Evolutionary conservation across 805 yeast genomes (phyloP), one percentile per base, ranked within the genome.

Genomic region (Barnettozyma wickerhamii): DNA sequence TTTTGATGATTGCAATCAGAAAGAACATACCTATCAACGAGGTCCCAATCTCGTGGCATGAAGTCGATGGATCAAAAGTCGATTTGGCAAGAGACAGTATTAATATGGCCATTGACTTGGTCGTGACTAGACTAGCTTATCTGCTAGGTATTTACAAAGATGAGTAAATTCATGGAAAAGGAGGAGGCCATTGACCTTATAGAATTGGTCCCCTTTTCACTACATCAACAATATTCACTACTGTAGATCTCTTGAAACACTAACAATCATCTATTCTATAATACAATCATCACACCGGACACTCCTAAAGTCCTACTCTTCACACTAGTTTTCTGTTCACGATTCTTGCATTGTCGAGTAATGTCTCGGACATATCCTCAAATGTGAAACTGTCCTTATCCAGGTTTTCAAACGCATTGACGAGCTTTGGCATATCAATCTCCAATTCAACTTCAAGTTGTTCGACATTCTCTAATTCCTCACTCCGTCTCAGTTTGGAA

Each of bases 41-140:
- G 65, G 76, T 90, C 15, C 79, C 96, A 9, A 87, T 93, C 30
- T 84, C 84, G 45, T 93, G 99, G 99, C 96, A 89, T 63, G 99
- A 93, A 63, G 93, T 93, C 33, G 95, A 77, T 52, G 99, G 99
- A 0, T 85, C 95, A 32, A 93, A 93, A 63, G 84, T 93, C 63
- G 96, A 83, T 55, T 71, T 93, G 44, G 96, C 97, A 7, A 73
- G 84, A 49, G 99, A 91, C 62, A 81, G 91, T 41, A 77, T 93
- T 45, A 79, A 75, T 43, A 93, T 93, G 99, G 98, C 98, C 13
- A 74, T 86, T 33, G 99, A 93, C 59, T 69, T 93, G 62, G 85
- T 93, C 30, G 89, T 88, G 15, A 91, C 95, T 32, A 73, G 99
- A 52, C 62, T 88, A 65, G 96, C 97, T 5, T 93, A 91, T 59